Evolutionary conservation across 352 stramenopile species (phyloP), one percentile per base, ranked within the genome.

Genomic region (Phytophthora vignae): DNA sequence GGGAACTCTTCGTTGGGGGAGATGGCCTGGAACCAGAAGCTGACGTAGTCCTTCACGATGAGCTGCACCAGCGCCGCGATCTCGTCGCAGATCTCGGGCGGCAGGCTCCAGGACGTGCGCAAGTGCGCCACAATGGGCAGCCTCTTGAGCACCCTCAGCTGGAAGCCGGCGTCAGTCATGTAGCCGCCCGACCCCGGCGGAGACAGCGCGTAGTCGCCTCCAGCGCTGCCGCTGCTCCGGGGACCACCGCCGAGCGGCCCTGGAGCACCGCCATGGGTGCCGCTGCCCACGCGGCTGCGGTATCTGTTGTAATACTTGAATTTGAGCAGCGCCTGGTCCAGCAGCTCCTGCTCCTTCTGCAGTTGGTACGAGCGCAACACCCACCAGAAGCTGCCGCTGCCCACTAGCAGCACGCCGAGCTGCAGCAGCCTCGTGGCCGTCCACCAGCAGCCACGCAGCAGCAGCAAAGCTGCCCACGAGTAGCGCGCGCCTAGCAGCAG

Each of bases 1-100:
- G 82, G 82, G 58, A 95, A 93, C 21, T 92, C 82, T 40, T 91
- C 73, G 66, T 91, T 92, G 0, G 71, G 69, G 46, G 86, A 92
- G 22, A 95, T 78, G 33, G 76, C 73, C 66, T 79, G 64, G 69
- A 90, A 95, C 88, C 88, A 95, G 64, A 78, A 85, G 27, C 29
- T 46, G 9, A 95, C 78, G 62, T 95, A 93, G 56, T 93, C 82
- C 49, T 79, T 78, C 36, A 88, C 77, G 25, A 77, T 74, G 6
- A 80, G 71, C 48, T 82, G 70, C 31, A 89, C 76, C 3, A 93
- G 69, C 22, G 71, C 61, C 38, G 82, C 77, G 64, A 95, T 83
- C 64, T 91, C 85, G 53, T 93, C 81, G 62, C 81, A 87, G 54
- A 95, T 77, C 58, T 82, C 77, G 15, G 71, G 59, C 33, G 85